Base-by-base conservation (phyloP, 2,329 filamentous ascomycete species). In the Cadophora sp. region DNA sequence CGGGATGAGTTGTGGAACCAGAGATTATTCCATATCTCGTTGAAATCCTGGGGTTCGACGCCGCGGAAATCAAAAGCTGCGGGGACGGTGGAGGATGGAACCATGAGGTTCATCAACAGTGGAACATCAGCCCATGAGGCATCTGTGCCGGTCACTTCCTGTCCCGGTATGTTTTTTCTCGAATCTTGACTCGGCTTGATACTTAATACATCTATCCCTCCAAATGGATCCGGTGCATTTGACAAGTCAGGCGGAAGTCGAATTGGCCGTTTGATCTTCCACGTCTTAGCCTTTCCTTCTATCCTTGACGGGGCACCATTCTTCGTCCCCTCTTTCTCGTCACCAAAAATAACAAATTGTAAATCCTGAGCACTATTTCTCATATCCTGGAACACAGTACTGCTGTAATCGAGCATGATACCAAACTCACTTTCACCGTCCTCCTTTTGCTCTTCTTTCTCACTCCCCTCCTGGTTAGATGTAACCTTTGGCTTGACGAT, bases 361-460 rank as follows among this genome's bases (percentile, higher is more conserved):
- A 74, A 19, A 58, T 76, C 73, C 34, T 69, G 43, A 3, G 31
- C 50, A 16, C 68, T 68, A 19, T 71, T 62, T 9, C 69, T 59
- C 59, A 74, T 69, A 19, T 67, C 40, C 37, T 75, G 74, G 50
- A 76, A 75, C 2, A 75, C 58, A 3, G 61, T 68, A 22, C 66
- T 69, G 11, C 22, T 29, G 40, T 76, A 73, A 43, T 76, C 75
- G 1, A 76, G 46, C 0, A 66, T 71, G n/a, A 76, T 76, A 0
- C 72, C 72, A 26, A 69, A 74, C 3, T 48, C 43, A 4, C n/a
- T 48, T 22, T 22, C 43, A 22, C n/a, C 43, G 2, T 48, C n/a
- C n/a, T 8, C 19, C 19, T 48, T 7, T 6, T 22, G 43, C 5
- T 6, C 7, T 48, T 48, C 43, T 7, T 48, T 48, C n/a, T 2